Conservation (phyloP, 176 grass and related monocot genomes). For the Puya raimondii region DNA sequence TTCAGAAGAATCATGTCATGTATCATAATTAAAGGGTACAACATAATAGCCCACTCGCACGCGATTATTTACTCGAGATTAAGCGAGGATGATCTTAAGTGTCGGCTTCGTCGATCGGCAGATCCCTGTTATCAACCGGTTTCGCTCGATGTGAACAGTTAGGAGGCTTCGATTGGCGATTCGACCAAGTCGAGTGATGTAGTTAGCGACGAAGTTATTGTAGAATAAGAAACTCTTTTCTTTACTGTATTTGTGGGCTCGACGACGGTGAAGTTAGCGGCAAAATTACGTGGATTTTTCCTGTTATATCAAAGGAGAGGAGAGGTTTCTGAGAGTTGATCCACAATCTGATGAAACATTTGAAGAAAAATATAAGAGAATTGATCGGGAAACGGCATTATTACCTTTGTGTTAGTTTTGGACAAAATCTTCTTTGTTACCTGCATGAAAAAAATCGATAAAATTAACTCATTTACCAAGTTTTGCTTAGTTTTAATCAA, state of each 20-base stretch:
- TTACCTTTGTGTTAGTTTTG: conserved; percentile 65
- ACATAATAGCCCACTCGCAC: conserved; percentile 18
- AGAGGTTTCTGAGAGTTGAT: background rate
- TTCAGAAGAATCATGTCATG: conserved; percentile 27
- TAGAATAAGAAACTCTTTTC: conserved; percentile 11
- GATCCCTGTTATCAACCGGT: background rate
- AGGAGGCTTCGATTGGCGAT: background rate
- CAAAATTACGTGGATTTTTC: conserved; percentile 44
- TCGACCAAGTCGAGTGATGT: conserved; percentile 24
- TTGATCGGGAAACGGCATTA: background rate
- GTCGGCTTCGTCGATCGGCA: conserved; percentile 10
- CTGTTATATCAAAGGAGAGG: conserved; percentile 23
- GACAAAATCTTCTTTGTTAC: conserved; percentile 18
- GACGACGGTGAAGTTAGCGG: conserved; percentile 23
- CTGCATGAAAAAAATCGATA: background rate
- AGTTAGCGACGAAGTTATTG: conserved; percentile 26
- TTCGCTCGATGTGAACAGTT: no score
- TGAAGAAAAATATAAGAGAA: conserved; percentile 2
- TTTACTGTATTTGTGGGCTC: conserved; percentile 3
- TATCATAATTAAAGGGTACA: conserved; percentile 11
- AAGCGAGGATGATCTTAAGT: background rate
- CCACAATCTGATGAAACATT: conserved; percentile 1
- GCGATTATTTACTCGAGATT: background rate
- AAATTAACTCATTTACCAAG: no score
- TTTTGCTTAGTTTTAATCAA: no score